These are phyloP conservation scores for Rhytidiadelphus loreus DNA, from an alignment of 225 moss, liverwort and hornwort species.

Conservation along the genomic window DNA sequence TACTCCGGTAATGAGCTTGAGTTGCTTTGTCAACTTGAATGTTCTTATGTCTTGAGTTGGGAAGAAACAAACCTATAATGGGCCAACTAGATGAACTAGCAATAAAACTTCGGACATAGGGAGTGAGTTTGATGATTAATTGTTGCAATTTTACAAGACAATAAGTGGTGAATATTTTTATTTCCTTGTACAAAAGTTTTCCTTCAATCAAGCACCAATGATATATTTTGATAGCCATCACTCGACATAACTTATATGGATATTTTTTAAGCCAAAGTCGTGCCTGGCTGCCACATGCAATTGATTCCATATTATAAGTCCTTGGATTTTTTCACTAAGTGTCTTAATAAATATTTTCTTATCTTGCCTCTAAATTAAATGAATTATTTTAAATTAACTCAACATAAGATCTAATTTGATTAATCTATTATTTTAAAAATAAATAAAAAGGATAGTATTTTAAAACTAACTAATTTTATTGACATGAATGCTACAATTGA, in stretches of 20 bases:
- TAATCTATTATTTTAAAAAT: no score
- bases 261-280: constrained; percentile 1
- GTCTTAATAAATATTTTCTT: no score
- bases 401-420: not conserved
- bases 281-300: constrained; percentile 8
- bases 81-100: constrained; percentile 10
- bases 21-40: constrained; percentile 6
- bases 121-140: not conserved
- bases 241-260: not conserved
- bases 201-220: not conserved
- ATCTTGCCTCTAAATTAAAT: not conserved
- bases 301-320: not conserved
- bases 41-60: not conserved
- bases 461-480: no score
- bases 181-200: not conserved
- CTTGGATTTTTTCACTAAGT: not conserved
- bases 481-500: no score
- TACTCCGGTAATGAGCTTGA: not conserved
- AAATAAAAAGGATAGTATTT: no score
- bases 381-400: not conserved
- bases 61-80: constrained; percentile 11
- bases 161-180: not conserved
- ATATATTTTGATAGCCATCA: not conserved
- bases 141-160: not conserved
- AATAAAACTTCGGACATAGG: not conserved